A percentile compares a stretch with the other conserved stretches of the same genome.
phyloP scores from a whole-genome alignment of 306 rosid species.

The Fagus sylvatica region DNA sequence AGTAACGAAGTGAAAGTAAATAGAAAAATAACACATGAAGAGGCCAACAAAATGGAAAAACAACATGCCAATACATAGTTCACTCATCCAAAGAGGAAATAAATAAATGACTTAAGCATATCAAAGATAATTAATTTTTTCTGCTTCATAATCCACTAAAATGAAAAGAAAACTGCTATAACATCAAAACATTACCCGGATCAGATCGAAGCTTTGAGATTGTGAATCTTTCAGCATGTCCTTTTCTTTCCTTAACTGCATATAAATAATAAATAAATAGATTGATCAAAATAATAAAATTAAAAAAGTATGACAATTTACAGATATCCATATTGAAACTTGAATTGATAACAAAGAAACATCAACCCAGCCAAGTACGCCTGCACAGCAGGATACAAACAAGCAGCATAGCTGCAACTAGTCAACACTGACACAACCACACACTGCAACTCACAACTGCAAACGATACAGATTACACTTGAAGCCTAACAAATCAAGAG shows the following conservation, averaged over 20 bases:
- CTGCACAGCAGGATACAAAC: no score
- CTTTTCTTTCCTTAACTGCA: conserved; percentile 72
- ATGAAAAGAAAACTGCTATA: conserved; percentile 2
- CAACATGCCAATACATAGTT: not conserved
- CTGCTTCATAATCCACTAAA: conserved; percentile 1
- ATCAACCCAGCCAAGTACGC: not conserved
- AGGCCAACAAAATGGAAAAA: not conserved
- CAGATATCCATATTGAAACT: not conserved
- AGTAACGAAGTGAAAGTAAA: not conserved
- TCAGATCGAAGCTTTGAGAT: conserved; percentile 51
- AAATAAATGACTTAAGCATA: not conserved
- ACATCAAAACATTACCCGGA: conserved; percentile 44
- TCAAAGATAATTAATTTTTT: not conserved
- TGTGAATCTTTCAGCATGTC: conserved; percentile 57
- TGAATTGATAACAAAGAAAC: not conserved
- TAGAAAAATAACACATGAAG: no score
- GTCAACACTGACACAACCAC: no score
- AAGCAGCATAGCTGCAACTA: no score
- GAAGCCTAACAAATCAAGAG: no score
- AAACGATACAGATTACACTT: no score
- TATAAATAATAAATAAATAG: not conserved
- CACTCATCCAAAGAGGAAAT: not conserved
- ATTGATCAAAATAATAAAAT: not conserved
- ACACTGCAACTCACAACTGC: no score
- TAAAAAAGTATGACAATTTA: not conserved